These are phyloP conservation scores for Gynostemma pentaphyllum DNA, from an alignment of 306 rosid species.

Conservation along the genomic window DNA sequence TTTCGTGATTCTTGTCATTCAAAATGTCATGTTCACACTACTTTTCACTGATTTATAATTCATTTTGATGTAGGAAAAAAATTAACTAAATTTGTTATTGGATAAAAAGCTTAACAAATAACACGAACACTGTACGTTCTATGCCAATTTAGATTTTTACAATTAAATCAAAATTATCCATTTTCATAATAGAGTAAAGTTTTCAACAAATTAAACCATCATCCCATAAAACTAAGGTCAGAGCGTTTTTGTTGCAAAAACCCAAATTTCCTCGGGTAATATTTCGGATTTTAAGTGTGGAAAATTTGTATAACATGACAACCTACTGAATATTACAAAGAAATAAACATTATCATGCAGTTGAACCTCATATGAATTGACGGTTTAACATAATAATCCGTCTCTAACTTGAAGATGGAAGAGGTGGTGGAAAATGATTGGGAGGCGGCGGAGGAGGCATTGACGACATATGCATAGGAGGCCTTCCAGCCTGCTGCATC, in stretches of 20 bases:
- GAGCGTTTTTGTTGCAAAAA: neutral
- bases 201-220: neutral
- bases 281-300: neutral
- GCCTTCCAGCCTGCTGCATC: conserved; percentile 52
- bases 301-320: neutral
- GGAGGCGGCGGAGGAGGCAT: conserved; percentile 62
- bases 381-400: neutral
- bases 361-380: neutral
- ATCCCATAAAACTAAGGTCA: neutral
- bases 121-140: no score
- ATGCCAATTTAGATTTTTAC: no score
- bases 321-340: neutral
- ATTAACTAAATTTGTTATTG: no score
- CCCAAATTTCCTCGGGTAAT: neutral
- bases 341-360: neutral
- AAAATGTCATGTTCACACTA: no score
- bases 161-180: no score
- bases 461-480: conserved; percentile 39
- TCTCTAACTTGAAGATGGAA: conserved; percentile 17
- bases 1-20: no score
- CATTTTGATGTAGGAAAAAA: no score
- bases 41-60: no score
- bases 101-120: no score
- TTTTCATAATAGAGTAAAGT: neutral
- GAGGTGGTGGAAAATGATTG: conserved; percentile 28